Evolutionary conservation across 176 grass and related monocot species (phyloP).

Genomic region (Carex kokanica): DNA sequence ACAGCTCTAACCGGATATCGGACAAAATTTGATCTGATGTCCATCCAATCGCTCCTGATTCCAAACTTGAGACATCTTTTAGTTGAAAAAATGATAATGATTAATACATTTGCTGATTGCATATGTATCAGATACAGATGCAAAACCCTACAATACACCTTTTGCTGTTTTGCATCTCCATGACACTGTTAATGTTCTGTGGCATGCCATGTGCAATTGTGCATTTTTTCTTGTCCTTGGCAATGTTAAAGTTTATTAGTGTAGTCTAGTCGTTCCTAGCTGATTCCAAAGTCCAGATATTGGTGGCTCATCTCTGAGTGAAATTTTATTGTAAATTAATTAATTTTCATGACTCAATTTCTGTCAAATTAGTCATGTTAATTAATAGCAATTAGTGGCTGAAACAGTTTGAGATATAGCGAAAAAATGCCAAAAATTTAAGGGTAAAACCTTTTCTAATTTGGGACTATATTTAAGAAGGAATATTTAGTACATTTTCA

Average conservation of each 20-base stretch:
- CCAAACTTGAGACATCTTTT: background rate
- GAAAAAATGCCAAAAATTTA: too few species aligned
- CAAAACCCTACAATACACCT: background rate
- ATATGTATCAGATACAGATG: slow-evolving; percentile 11
- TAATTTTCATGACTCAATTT: background rate
- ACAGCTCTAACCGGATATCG: too few species aligned
- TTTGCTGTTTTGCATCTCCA: background rate
- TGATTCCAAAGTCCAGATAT: background rate
- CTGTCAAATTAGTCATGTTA: too few species aligned
- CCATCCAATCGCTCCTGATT: too few species aligned
- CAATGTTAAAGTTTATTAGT: slow-evolving; percentile 5
- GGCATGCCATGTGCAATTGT: slow-evolving; percentile 4
- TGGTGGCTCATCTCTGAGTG: background rate
- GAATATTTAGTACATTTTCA: too few species aligned
- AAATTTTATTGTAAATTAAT: background rate
- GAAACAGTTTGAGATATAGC: too few species aligned
- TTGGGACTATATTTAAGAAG: too few species aligned
- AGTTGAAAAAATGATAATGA: background rate
- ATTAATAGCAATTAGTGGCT: too few species aligned
- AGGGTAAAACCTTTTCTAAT: too few species aligned
- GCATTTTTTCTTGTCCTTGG: slow-evolving; percentile 22
- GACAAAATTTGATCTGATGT: too few species aligned
- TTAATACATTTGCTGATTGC: background rate
- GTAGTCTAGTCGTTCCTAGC: background rate
- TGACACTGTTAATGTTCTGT: slow-evolving; percentile 15